Conservation (phyloP, 2,329 filamentous ascomycete genomes). For the Aspergillus tubingensis region DNA sequence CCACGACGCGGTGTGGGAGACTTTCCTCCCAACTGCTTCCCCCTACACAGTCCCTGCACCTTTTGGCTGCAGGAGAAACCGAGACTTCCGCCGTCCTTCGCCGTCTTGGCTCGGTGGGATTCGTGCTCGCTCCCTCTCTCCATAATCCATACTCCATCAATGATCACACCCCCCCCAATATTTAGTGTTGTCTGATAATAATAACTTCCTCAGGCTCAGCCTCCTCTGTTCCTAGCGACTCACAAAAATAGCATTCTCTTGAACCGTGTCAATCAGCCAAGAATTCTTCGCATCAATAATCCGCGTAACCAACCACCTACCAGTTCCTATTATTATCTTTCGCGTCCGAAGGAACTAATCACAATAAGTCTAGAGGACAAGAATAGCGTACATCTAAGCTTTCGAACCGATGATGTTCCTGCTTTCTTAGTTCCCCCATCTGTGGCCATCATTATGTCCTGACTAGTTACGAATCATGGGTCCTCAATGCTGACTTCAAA, state of each 20-base stretch:
- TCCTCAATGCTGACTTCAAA: background rate
- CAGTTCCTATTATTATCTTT: background rate
- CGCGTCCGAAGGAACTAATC: background rate
- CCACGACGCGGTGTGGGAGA: background rate
- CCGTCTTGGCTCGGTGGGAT: conserved; percentile 3
- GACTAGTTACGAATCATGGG: background rate
- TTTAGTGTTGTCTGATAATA: background rate
- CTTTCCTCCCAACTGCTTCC: background rate
- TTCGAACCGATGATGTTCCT: background rate
- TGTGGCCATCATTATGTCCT: background rate
- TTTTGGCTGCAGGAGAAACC: background rate
- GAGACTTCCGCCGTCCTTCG: background rate
- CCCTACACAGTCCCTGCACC: background rate
- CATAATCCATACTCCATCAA: background rate
- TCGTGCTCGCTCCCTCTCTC: background rate
- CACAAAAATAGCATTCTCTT: background rate
- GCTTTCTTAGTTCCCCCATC: background rate
- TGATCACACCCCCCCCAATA: no score
- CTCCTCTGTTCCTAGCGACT: background rate
- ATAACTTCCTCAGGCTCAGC: background rate
- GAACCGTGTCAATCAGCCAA: background rate
- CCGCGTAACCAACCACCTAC: background rate
- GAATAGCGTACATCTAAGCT: background rate
- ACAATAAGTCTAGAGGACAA: background rate
- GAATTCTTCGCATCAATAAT: background rate